phyloP scores from a whole-genome alignment of 2,329 filamentous ascomycete genomes.

The Hortaea werneckii region DNA sequence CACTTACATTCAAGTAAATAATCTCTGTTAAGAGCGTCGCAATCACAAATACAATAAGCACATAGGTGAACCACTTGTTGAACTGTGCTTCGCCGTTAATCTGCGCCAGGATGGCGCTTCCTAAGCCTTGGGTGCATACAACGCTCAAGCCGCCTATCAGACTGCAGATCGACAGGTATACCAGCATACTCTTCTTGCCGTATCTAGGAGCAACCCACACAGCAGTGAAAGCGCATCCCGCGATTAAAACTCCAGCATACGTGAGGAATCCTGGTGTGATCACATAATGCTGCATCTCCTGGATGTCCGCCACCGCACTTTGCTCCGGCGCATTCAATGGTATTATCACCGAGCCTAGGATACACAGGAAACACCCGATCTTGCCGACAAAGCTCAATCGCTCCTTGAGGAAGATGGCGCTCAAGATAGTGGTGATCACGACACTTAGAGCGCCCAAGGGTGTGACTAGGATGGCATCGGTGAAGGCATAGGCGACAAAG shows the following conservation, averaged over 20 bases:
- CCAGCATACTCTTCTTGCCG: conserved; percentile 94
- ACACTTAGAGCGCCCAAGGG: conserved; percentile 85
- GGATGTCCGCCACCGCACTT: conserved; percentile 75
- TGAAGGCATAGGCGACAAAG: conserved; percentile 93
- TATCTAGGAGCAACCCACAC: conserved; percentile 77
- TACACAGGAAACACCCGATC: conserved; percentile 89
- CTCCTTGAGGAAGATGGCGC: conserved; percentile 92
- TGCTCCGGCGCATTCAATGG: conserved; percentile 84
- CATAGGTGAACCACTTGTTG: conserved; percentile 95
- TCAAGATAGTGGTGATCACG: conserved; percentile 82
- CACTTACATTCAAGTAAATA: conserved; percentile 80
- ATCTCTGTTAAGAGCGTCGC: conserved; percentile 86
- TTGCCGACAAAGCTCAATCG: conserved; percentile 91
- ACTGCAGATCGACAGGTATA: conserved; percentile 94
- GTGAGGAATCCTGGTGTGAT: conserved; percentile 76
- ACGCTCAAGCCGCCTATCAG: conserved; percentile 89
- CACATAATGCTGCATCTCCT: conserved; percentile 84
- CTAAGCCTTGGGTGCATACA: conserved; percentile 86
- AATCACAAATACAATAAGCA: conserved; percentile 83
- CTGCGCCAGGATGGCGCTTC: conserved; percentile 82
- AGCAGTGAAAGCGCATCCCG: conserved; percentile 62
- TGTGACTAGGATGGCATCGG: conserved; percentile 90
- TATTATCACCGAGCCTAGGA: conserved; percentile 86
- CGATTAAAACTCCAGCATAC: conserved; percentile 73
- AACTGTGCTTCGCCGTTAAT: conserved; percentile 75